These are phyloP conservation scores for Ramaria sp. DNA, from an alignment of 768 basidiomycete species.

Conservation along the genomic window DNA sequence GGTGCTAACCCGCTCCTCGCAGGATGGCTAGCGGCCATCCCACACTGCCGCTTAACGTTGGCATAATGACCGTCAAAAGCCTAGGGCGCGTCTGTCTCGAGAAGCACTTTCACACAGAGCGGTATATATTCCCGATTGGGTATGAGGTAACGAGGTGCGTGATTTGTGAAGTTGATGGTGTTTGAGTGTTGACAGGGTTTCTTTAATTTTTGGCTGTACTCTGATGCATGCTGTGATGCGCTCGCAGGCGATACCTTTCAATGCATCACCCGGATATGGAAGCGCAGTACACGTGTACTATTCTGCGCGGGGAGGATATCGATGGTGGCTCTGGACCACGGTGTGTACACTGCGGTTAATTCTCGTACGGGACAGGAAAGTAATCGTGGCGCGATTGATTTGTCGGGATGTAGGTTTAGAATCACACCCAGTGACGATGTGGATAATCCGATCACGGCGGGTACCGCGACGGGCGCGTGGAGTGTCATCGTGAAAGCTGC, in stretches of 20 bases:
- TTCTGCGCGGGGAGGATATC: slow-evolving; percentile 67
- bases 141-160: slow-evolving; percentile 71
- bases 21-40: slow-evolving; percentile 35
- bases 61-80: slow-evolving; percentile 74
- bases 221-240: not conserved
- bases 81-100: slow-evolving; percentile 72
- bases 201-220: not conserved
- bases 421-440: slow-evolving; percentile 66
- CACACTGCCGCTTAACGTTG: slow-evolving; percentile 69
- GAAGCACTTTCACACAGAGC: slow-evolving; percentile 78
- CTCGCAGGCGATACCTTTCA: slow-evolving; percentile 64
- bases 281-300: slow-evolving; percentile 73
- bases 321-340: slow-evolving; percentile 34
- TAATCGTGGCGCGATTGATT: not conserved
- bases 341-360: not conserved
- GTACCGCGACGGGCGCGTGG: slow-evolving; percentile 87
- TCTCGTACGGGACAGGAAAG: not conserved
- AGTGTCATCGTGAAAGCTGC: slow-evolving; percentile 74
- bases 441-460: slow-evolving; percentile 64
- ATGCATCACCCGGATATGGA: slow-evolving; percentile 56
- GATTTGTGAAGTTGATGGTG: not conserved
- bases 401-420: slow-evolving; percentile 48
- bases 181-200: not conserved
- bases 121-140: slow-evolving; percentile 83
- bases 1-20: not conserved